A percentile compares a stretch with the other conserved stretches of the same genome.
These are phyloP conservation scores for Musa balbisiana DNA, from an alignment of 202 grass and related monocot species.

Conservation along the genomic window DNA sequence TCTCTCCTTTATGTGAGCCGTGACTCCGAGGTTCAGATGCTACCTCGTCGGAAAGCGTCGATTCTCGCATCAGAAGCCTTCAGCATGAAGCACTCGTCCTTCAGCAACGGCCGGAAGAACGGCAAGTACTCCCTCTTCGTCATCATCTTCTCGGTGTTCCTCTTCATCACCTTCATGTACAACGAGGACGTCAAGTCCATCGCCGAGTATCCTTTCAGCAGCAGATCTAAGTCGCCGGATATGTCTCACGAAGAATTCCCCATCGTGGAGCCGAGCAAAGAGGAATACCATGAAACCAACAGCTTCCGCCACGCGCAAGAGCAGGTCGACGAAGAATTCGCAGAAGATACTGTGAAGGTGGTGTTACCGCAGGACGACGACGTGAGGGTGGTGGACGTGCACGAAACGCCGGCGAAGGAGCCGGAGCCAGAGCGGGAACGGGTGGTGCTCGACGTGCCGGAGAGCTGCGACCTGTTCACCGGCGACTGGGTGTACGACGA, in stretches of 20 bases:
- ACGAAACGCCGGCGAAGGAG: background rate
- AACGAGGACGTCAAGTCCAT: conserved; percentile 21
- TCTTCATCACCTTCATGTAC: conserved; percentile 16
- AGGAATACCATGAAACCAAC: background rate
- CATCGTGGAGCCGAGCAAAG: background rate
- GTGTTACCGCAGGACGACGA: conserved; percentile 1
- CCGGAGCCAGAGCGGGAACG: background rate
- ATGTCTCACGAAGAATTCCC: background rate
- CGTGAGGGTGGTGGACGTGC: background rate
- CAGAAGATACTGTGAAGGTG: background rate
- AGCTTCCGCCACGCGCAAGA: no score
- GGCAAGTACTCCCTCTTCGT: conserved; percentile 17
- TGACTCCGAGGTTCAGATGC: background rate
- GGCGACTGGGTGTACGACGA: conserved; percentile 92
- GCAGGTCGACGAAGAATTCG: no score
- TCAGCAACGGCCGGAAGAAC: background rate
- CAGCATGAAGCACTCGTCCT: background rate
- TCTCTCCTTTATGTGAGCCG: no score
- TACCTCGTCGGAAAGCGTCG: conserved; percentile 16
- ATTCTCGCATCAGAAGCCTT: background rate
- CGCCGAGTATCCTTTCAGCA: conserved; percentile 10
- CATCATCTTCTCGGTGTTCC: background rate
- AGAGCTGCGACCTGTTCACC: conserved; percentile 75
- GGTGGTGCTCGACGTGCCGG: conserved; percentile 45
- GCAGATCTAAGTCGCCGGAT: background rate